Base-by-base conservation (phyloP, 768 basidiomycete species). In the Suillus brevipes region DNA sequence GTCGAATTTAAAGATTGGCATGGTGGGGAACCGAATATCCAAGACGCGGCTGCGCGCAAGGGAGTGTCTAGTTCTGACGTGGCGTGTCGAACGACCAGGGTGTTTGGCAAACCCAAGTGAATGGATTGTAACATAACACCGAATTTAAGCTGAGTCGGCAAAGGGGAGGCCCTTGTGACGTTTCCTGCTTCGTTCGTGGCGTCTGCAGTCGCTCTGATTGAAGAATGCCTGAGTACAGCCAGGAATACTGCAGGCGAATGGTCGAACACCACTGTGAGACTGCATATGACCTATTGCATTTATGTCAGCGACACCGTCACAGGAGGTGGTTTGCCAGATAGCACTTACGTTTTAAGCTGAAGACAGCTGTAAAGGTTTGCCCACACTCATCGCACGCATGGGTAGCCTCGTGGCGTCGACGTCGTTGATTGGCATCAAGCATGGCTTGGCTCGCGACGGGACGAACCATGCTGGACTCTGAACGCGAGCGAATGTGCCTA, bases 161-260 rank as follows among this genome's bases (percentile, higher is more conserved):
- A 65, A 50, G 5, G 37, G 5, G 18, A 71, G 49, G 25, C 68
- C 68, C 57, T 71, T 73, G 34, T 75, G 75, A 65, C 75, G 74
- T 52, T 75, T 78, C 68, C 5, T 68, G 69, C 77, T 78, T 63
- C 66, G 76, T 65, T 76, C 75, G 12, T 76, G 75, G 55, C 75
- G 75, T 50, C 73, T 76, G 63, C 75, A 78, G 23, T 76, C 75
- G 13, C 75, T 78, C 49, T 66, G 75, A 62, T 76, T 76, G 65
- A 55, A 77, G 57, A 76, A 76, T 18, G 66, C 68, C 45, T 76
- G 75, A 0, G 0, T 6, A 62, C 75, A 76, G 2, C 76, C 76
- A 7, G 67, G 57, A 38, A 78, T 58, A 4, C 42, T 4, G 69
- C 75, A 76, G 1, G 1, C 25, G 65, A 69, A 77, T 1, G 72